Conservation (phyloP, 169 alveolate genomes). For the Cyclospora cayetanensis region DNA sequence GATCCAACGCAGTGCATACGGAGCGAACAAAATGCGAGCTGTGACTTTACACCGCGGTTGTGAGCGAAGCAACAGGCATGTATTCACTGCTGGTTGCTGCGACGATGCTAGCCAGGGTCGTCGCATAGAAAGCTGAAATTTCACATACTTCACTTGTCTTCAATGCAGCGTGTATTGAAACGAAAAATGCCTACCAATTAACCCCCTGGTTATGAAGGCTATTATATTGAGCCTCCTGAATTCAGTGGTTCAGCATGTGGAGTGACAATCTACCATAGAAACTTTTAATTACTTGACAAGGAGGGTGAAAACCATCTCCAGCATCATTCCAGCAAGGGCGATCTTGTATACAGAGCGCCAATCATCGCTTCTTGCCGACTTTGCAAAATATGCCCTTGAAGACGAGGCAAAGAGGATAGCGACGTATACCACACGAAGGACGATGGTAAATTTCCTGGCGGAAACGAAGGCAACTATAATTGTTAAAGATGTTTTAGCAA, state of each 20-base stretch:
- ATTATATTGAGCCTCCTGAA: conserved; percentile 66
- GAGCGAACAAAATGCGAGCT: background rate
- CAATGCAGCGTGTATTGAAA: background rate
- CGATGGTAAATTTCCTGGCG: conserved; percentile 38
- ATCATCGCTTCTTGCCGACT: conserved; percentile 22
- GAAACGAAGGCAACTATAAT: background rate
- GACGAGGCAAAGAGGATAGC: conserved; percentile 53
- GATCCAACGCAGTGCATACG: background rate
- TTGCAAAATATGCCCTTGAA: conserved; percentile 43
- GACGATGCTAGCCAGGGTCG: conserved; percentile 57
- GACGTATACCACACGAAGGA: conserved; percentile 51
- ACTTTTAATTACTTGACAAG: conserved; percentile 21
- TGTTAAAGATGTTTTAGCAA: too few relatives aligned
- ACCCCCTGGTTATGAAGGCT: conserved; percentile 54
- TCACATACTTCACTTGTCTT: background rate
- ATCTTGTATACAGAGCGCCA: conserved; percentile 54
- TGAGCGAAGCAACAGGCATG: conserved; percentile 11
- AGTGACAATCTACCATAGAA: background rate
- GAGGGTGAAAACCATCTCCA: conserved; percentile 58
- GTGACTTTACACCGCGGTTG: background rate
- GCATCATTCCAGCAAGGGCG: conserved; percentile 67
- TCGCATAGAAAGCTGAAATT: conserved; percentile 49
- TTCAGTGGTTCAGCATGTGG: background rate
- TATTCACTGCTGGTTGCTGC: conserved; percentile 54
- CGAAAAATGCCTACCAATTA: conserved; percentile 55